Percentiles rank a stretch among this genome's conserved stretches.
phyloP scores from a whole-genome alignment of 192 early-diverging fungal genomes.

The Geranomyces variabilis region DNA sequence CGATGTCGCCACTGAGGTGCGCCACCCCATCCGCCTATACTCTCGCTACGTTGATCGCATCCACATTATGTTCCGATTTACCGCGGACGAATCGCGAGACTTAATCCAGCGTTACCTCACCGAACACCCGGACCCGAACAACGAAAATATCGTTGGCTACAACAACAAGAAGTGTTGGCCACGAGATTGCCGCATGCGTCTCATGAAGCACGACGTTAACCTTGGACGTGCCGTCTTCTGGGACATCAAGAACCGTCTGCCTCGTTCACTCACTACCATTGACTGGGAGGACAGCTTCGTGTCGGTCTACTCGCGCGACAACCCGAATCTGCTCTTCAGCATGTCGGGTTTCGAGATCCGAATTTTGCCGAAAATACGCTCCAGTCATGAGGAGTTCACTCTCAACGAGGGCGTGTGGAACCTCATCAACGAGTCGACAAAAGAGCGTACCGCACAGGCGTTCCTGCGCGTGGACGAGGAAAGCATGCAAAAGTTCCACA shows the following conservation, averaged over 20 bases:
- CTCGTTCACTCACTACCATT: slow-evolving; percentile 93
- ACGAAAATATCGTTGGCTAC: slow-evolving; percentile 98
- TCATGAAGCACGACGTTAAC: slow-evolving; percentile 99
- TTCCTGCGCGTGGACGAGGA: slow-evolving; percentile 96
- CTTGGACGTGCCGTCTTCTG: slow-evolving; percentile 97
- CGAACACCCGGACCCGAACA: slow-evolving; percentile 98
- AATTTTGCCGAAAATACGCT: slow-evolving; percentile 90
- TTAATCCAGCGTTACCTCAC: slow-evolving; percentile 96
- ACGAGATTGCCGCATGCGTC: slow-evolving; percentile 96
- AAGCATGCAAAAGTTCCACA: slow-evolving; percentile 88
- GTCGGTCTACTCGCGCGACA: slow-evolving; percentile 95
- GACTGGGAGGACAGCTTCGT: slow-evolving; percentile 99
- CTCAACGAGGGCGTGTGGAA: slow-evolving; percentile 91
- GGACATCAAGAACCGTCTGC: slow-evolving; percentile 98
- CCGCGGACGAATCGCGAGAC: slow-evolving; percentile 90
- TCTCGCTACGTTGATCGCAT: slow-evolving; percentile 92
- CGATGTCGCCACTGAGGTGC: slow-evolving; percentile 87
- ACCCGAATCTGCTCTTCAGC: slow-evolving; percentile 94
- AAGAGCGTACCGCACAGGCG: slow-evolving; percentile 97
- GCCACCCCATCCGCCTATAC: slow-evolving; percentile 96
- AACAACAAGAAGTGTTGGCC: slow-evolving; percentile 97
- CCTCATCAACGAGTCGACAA: slow-evolving; percentile 93
- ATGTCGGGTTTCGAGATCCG: slow-evolving; percentile 96
- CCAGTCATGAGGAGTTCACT: slow-evolving; percentile 84
- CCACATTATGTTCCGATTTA: slow-evolving; percentile 93